Evolutionary conservation across 164 flowering plant genomes (phyloP).

Genomic region (Liquidambar formosana): DNA sequence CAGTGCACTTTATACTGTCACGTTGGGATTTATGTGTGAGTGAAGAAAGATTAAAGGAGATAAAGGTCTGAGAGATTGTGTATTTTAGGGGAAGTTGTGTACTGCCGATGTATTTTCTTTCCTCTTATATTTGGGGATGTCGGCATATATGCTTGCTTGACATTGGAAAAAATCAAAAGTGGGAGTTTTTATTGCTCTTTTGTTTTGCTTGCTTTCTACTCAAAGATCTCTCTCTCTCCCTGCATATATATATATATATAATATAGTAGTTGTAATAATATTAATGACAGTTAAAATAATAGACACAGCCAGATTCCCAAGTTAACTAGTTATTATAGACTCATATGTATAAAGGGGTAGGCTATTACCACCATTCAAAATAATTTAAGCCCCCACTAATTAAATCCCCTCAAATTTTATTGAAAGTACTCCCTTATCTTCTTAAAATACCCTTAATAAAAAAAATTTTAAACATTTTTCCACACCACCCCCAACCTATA

Average conservation of each 20-base stretch:
- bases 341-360: too few species aligned
- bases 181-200: slow-evolving; percentile 31
- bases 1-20: slow-evolving; percentile 19
- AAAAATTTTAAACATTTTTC: too few species aligned
- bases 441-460: too few species aligned
- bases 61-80: slow-evolving; percentile 8
- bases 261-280: not conserved
- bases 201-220: slow-evolving; percentile 83
- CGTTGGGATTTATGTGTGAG: slow-evolving; percentile 24
- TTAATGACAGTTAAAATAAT: too few species aligned
- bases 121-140: slow-evolving; percentile 1
- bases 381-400: too few species aligned
- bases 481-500: too few species aligned
- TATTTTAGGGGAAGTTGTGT: slow-evolving; percentile 15
- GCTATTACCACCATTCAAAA: too few species aligned
- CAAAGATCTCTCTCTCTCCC: slow-evolving; percentile 38
- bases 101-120: not conserved
- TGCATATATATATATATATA: not conserved
- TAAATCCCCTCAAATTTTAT: too few species aligned
- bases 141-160: slow-evolving; percentile 83
- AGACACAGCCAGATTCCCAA: too few species aligned
- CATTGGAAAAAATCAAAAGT: slow-evolving; percentile 37
- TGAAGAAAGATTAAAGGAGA: slow-evolving; percentile 28
- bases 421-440: too few species aligned
- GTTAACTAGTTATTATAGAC: too few species aligned